A percentile compares a stretch with the other conserved stretches of the same genome.
Evolutionary conservation across 768 basidiomycete genomes (phyloP).

Genomic region (Cystobasidium onofrii): DNA sequence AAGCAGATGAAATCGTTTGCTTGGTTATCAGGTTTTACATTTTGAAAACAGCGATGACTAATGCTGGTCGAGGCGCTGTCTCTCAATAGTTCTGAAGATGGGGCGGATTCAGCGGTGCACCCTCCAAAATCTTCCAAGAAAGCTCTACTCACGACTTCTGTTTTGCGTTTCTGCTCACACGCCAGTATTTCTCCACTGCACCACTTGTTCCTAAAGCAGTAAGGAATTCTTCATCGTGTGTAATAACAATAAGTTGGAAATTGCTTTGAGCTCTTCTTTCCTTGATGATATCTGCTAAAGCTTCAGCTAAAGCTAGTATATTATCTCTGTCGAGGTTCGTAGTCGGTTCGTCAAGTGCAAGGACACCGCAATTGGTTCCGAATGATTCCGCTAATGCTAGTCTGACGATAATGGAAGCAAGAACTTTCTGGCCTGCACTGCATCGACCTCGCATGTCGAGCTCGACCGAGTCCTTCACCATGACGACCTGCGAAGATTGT

Average conservation of each 20-base stretch:
- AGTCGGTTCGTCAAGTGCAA: constrained; percentile 95
- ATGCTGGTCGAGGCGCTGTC: constrained; percentile 30
- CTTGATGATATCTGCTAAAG: constrained; percentile 88
- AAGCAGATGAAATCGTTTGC: no score
- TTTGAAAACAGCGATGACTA: background rate
- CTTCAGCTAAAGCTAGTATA: constrained; percentile 83
- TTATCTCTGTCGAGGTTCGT: constrained; percentile 95
- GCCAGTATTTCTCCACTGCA: constrained; percentile 96
- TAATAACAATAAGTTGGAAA: constrained; percentile 90
- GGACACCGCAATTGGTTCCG: constrained; percentile 92
- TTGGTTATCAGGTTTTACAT: no score
- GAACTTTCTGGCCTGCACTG: constrained; percentile 96
- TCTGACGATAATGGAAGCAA: constrained; percentile 95
- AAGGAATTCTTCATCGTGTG: constrained; percentile 93
- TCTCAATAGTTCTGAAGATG: constrained; percentile 23
- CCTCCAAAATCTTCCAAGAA: background rate
- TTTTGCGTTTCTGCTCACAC: constrained; percentile 41
- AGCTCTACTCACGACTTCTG: constrained; percentile 29
- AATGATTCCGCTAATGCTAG: constrained; percentile 95
- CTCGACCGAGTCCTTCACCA: constrained; percentile 98
- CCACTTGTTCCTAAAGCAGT: constrained; percentile 77
- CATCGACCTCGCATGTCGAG: constrained; percentile 99
- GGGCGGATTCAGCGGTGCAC: background rate
- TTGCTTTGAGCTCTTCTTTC: constrained; percentile 80
- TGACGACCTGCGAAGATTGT: constrained; percentile 65